Evolutionary conservation across 2,329 filamentous ascomycete species (phyloP).

Genomic region (Exophiala calicioides): DNA sequence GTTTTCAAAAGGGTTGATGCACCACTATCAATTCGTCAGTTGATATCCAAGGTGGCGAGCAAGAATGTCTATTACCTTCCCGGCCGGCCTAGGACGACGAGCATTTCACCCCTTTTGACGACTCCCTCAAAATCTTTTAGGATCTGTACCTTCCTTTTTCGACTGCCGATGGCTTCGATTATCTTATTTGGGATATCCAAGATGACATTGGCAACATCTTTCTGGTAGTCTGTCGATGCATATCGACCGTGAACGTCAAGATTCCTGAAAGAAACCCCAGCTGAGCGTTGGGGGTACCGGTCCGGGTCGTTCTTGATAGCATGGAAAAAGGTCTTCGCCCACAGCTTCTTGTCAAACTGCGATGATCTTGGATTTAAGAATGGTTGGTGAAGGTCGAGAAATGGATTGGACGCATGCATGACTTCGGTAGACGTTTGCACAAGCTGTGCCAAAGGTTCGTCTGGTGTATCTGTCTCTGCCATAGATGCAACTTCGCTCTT

Average conservation of each 20-base stretch:
- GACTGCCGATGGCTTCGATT: background rate
- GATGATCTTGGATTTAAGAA: slow-evolving; percentile 1
- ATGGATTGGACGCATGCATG: background rate
- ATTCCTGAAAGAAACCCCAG: slow-evolving; percentile 38
- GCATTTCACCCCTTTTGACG: slow-evolving; percentile 71
- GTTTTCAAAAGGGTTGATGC: slow-evolving; percentile 82
- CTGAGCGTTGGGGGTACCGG: background rate
- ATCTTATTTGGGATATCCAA: background rate
- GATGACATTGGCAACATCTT: slow-evolving; percentile 19
- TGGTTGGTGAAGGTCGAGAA: slow-evolving; percentile 1
- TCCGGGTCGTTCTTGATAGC: background rate
- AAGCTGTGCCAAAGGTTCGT: background rate
- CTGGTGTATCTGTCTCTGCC: background rate
- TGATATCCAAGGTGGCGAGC: too few relatives aligned
- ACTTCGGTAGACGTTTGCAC: background rate
- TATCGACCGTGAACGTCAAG: slow-evolving; percentile 47
- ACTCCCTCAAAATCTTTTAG: slow-evolving; percentile 66
- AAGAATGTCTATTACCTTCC: too few relatives aligned
- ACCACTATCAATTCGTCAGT: too few relatives aligned
- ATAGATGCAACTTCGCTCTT: background rate
- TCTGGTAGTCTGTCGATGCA: slow-evolving; percentile 47
- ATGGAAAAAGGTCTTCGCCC: slow-evolving; percentile 5
- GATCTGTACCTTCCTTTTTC: slow-evolving; percentile 36
- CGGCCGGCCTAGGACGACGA: slow-evolving; percentile 67
- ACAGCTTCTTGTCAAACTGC: slow-evolving; percentile 2